phyloP scores from a whole-genome alignment of 148 eudicot genomes.

The Cornus kousa region DNA sequence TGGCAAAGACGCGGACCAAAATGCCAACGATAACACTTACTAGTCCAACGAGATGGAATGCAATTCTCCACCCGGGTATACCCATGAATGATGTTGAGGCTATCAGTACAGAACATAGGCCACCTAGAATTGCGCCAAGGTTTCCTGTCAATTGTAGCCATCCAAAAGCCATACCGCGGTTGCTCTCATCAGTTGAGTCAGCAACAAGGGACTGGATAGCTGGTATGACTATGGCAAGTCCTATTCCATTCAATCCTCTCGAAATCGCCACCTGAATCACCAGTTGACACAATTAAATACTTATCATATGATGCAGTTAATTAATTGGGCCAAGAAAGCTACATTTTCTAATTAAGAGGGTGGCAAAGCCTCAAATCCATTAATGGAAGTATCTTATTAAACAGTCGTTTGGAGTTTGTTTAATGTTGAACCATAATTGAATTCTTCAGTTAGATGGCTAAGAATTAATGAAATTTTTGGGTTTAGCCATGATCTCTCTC shows the following conservation, averaged over 20 bases:
- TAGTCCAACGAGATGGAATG: constrained; percentile 74
- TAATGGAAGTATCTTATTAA: not conserved
- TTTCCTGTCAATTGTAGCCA: constrained; percentile 70
- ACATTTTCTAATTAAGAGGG: no score
- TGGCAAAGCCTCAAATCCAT: not conserved
- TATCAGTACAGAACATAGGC: constrained; percentile 51
- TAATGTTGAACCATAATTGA: not conserved
- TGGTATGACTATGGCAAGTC: constrained; percentile 85
- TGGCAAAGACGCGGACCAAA: constrained; percentile 68
- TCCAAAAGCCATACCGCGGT: constrained; percentile 86
- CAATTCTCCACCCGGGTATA: constrained; percentile 86
- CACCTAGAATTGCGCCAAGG: constrained; percentile 75
- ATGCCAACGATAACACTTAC: constrained; percentile 73
- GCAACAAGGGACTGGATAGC: constrained; percentile 86
- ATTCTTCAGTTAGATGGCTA: not conserved
- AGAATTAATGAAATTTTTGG: no score
- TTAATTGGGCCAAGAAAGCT: no score
- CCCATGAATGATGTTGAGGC: constrained; percentile 76
- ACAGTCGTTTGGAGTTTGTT: not conserved
- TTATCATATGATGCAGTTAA: no score
- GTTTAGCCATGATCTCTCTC: no score
- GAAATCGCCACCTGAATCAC: constrained; percentile 74
- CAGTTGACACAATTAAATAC: constrained; percentile 15
- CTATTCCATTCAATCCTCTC: constrained; percentile 83
- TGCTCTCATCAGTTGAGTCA: constrained; percentile 82